A percentile compares a stretch with the other conserved stretches of the same genome.
phyloP scores from a whole-genome alignment of 495 filamentous ascomycete genomes.

The Eremomyces bilateralis region DNA sequence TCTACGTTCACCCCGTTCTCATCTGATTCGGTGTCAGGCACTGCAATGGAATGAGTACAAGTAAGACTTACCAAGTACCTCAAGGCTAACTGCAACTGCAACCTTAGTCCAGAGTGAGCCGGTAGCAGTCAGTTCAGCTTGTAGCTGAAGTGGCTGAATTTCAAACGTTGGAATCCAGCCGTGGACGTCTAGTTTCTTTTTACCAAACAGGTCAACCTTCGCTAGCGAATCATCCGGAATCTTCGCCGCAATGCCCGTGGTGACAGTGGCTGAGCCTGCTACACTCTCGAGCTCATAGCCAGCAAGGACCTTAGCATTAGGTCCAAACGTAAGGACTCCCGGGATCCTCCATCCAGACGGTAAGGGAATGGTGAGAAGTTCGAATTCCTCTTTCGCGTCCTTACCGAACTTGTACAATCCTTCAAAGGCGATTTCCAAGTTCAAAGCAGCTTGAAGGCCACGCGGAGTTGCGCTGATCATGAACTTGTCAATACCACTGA shows the following conservation, averaged over 20 bases:
- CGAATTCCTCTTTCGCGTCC: not conserved
- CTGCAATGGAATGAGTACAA: too few species aligned
- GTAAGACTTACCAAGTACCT: too few species aligned
- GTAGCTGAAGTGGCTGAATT: not conserved
- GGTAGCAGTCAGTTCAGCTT: too few species aligned
- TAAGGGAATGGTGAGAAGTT: not conserved
- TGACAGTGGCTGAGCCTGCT: not conserved
- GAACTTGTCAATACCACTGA: slow-evolving; percentile 1
- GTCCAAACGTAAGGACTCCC: slow-evolving; percentile 1
- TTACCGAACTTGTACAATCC: not conserved
- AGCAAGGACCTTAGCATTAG: not conserved
- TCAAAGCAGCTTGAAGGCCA: not conserved
- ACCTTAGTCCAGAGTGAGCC: too few species aligned
- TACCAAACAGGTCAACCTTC: slow-evolving; percentile 1
- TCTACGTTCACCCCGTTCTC: slow-evolving; percentile 1
- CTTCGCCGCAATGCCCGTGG: not conserved
- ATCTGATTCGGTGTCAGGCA: too few species aligned
- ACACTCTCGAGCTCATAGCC: not conserved
- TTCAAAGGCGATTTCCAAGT: not conserved
- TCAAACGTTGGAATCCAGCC: slow-evolving; percentile 1
- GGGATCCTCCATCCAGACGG: slow-evolving; percentile 1
- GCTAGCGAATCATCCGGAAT: slow-evolving; percentile 1
- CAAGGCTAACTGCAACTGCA: too few species aligned
- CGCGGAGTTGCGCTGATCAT: not conserved
- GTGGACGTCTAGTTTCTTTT: not conserved